These are phyloP conservation scores for Allium cepa DNA, from an alignment of 106 monocot species.

Conservation along the genomic window DNA sequence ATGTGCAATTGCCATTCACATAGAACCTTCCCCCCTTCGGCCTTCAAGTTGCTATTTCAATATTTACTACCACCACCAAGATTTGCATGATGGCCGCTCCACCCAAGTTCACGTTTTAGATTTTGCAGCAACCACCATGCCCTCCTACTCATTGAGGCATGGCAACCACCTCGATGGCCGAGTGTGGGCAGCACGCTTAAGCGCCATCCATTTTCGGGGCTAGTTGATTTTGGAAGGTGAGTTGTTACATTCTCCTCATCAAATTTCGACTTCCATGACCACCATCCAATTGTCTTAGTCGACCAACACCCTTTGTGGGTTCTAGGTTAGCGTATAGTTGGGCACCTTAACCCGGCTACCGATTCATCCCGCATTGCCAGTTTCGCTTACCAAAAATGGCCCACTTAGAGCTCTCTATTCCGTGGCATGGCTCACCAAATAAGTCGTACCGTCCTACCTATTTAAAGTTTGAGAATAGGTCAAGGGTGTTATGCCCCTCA, in stretches of 20 bases:
- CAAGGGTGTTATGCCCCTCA: not conserved
- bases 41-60: conserved; percentile 34
- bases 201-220: conserved; percentile 29
- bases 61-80: conserved; percentile 41
- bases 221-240: conserved; percentile 36
- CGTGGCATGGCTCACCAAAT: conserved; percentile 3
- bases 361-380: conserved; percentile 4
- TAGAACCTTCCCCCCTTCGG: conserved; percentile 16
- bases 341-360: conserved; percentile 4
- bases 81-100: conserved; percentile 20
- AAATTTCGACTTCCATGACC: conserved; percentile 18
- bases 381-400: conserved; percentile 15
- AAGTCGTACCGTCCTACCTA: conserved; percentile 1
- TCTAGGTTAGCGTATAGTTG: conserved; percentile 14
- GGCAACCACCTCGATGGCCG: conserved; percentile 9
- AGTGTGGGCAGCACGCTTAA: conserved; percentile 24
- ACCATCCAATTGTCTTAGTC: conserved; percentile 16
- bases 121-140: no score
- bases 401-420: conserved; percentile 15
- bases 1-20: conserved; percentile 25
- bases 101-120: no score
- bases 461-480: conserved; percentile 8
- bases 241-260: conserved; percentile 41
- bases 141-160: conserved; percentile 11
- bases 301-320: conserved; percentile 32